Evolutionary conservation across 495 filamentous ascomycete species (phyloP).

Genomic region (Penicillium alfredii): DNA sequence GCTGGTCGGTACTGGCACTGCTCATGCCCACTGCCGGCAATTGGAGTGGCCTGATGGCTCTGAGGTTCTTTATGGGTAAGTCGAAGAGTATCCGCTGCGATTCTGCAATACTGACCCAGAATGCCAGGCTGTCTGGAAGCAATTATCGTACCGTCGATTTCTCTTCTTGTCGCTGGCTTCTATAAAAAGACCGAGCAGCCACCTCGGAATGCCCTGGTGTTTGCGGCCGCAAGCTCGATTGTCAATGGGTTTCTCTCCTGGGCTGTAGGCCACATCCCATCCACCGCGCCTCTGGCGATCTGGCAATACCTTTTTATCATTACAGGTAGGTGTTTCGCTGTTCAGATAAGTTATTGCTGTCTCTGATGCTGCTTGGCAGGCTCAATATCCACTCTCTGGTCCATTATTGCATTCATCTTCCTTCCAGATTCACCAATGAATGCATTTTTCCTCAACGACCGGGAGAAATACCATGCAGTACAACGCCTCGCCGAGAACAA

Average conservation of each 20-base stretch:
- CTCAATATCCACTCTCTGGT: slow-evolving; percentile 33
- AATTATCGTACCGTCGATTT: slow-evolving; percentile 14
- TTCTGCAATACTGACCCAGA: no score
- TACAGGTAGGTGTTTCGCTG: slow-evolving; percentile 12
- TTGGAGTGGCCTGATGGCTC: slow-evolving; percentile 22
- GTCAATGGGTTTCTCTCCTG: slow-evolving; percentile 49
- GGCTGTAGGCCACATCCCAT: slow-evolving; percentile 44
- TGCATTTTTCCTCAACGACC: slow-evolving; percentile 35
- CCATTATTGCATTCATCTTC: slow-evolving; percentile 32
- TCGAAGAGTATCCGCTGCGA: no score
- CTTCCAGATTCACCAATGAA: slow-evolving; percentile 48
- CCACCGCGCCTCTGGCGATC: slow-evolving; percentile 33
- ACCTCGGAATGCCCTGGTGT: slow-evolving; percentile 15
- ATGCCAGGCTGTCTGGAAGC: slow-evolving; percentile 11
- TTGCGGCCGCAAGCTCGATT: slow-evolving; percentile 31
- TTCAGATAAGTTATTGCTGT: no score
- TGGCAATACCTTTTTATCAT: slow-evolving; percentile 48
- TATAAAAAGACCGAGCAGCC: slow-evolving; percentile 25
- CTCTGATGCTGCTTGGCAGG: no score
- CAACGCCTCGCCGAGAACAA: slow-evolving; percentile 50
- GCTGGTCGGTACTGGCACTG: slow-evolving; percentile 17
- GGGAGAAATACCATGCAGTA: slow-evolving; percentile 44
- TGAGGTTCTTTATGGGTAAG: slow-evolving; percentile 21
- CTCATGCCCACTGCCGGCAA: slow-evolving; percentile 18
- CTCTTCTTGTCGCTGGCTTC: slow-evolving; percentile 27